Evolutionary conservation across 208 protist species (phyloP), one percentile per base, ranked within the genome.

Genomic region (Trichomonas vaginalis): DNA sequence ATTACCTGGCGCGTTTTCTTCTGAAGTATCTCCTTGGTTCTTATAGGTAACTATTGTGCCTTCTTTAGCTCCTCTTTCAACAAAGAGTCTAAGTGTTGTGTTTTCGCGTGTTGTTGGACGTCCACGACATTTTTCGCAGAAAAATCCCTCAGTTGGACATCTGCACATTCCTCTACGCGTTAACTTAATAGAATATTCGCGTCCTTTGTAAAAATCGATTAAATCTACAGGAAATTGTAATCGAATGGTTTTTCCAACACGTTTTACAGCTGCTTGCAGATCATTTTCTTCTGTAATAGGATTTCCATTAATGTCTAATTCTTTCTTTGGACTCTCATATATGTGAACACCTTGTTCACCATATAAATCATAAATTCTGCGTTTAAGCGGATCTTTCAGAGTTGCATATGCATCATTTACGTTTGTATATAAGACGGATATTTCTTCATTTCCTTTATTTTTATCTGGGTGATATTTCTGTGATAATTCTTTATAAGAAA

Each of bases 401-500:
- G n/a, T 37, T 35, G 15, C 42, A n/a, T 90, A 90, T 27, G 82
- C 82, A 90, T 90, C 82, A 48, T 90, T 90, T 10, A 90, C 42
- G n/a, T 90, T 37, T 23, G 35, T 90, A 17, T 39, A 90, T 90
- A 45, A 45, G 0, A 45, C 42, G 3, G 15, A 45, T 90, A 37
- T 37, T 90, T 90, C 6, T 48, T 27, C 9, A n/a, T 90, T n/a
- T 46, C 42, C 42, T 90, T 90, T 90, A 48, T 90, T 90, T 48
- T 90, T 90, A 90, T 90, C 82, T 23, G 82, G 82, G 42, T 90
- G 82, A 37, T 90, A 90, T 90, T 90, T 90, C 42, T 48, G 10
- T 23, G 82, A 90, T 48, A 90, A 48, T 90, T 0, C 32, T 48
- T 14, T 17, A 90, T 90, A 90, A 0, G 82, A 90, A 48, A 48